A percentile compares a stretch with the other conserved stretches of the same genome.
phyloP scores from a whole-genome alignment of 148 eudicot species.

The Persicaria tinctoria region DNA sequence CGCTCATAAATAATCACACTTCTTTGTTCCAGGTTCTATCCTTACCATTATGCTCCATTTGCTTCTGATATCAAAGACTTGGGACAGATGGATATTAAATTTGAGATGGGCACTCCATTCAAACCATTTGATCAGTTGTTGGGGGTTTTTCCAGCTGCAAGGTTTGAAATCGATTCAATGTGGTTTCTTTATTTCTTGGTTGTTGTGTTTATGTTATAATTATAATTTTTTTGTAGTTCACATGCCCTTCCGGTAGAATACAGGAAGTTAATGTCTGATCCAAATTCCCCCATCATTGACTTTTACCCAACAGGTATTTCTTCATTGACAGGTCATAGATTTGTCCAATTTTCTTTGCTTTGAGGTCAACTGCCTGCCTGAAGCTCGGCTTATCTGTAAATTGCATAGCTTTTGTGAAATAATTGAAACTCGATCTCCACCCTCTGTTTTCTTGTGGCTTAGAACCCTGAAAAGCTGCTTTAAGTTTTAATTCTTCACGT shows the following conservation, averaged over 20 bases:
- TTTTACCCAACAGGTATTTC: constrained; percentile 81
- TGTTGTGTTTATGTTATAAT: constrained; percentile 26
- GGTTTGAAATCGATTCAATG: constrained; percentile 33
- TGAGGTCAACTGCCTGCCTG: not conserved
- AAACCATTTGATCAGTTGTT: constrained; percentile 92
- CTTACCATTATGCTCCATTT: constrained; percentile 99
- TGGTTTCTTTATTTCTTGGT: constrained; percentile 3
- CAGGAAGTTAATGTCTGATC: constrained; percentile 81
- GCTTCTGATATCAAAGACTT: constrained; percentile 89
- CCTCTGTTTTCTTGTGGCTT: not conserved
- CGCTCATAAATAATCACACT: not conserved
- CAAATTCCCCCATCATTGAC: constrained; percentile 75
- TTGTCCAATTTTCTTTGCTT: not conserved
- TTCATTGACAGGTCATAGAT: not conserved
- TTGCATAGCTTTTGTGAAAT: not conserved
- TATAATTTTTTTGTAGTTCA: constrained; percentile 42
- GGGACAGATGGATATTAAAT: constrained; percentile 53
- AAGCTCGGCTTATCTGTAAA: not conserved
- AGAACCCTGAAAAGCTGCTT: not conserved
- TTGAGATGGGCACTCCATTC: constrained; percentile 85
- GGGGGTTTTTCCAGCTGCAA: constrained; percentile 98
- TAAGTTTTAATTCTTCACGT: not conserved
- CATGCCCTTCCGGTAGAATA: constrained; percentile 94
- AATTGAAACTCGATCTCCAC: not conserved
- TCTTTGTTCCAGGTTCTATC: constrained; percentile 72